Conservation (phyloP, 2,329 filamentous ascomycete genomes). For the Emergomyces africanus region DNA sequence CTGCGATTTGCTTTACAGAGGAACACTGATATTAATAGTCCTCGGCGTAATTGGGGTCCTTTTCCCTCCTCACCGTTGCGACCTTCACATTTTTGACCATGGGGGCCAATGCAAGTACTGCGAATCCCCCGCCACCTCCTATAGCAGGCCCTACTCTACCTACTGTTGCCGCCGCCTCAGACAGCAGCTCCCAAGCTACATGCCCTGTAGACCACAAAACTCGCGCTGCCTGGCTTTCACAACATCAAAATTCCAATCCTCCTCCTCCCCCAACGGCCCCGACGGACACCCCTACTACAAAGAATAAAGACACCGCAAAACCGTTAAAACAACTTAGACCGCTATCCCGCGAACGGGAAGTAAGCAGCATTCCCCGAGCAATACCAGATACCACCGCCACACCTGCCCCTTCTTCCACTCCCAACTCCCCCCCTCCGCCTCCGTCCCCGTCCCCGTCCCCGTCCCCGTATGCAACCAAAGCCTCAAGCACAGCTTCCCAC, state of each 20-base stretch:
- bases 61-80: not conserved
- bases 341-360: constrained; percentile 55
- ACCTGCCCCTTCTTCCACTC: constrained; percentile 8
- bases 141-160: not conserved
- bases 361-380: constrained; percentile 67
- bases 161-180: constrained; percentile 14
- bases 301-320: constrained; percentile 14
- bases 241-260: constrained; percentile 38
- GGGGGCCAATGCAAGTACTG: constrained; percentile 27
- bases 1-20: not conserved
- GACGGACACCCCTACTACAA: constrained; percentile 8
- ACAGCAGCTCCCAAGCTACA: constrained; percentile 23
- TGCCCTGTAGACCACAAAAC: constrained; percentile 90
- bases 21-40: not conserved
- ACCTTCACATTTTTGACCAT: constrained; percentile 15
- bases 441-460: constrained; percentile 21
- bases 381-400: constrained; percentile 14
- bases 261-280: constrained; percentile 21
- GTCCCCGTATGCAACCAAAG: constrained; percentile 19
- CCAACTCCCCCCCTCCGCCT: constrained; percentile 11
- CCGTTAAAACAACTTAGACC: constrained; percentile 22
- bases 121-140: not conserved
- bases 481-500: constrained; percentile 19
- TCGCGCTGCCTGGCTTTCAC: constrained; percentile 72
- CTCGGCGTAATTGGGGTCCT: constrained; percentile 3